A percentile compares a stretch with the other conserved stretches of the same genome.
Conservation (phyloP, 306 rosid genomes). For the Trifolium repens region DNA sequence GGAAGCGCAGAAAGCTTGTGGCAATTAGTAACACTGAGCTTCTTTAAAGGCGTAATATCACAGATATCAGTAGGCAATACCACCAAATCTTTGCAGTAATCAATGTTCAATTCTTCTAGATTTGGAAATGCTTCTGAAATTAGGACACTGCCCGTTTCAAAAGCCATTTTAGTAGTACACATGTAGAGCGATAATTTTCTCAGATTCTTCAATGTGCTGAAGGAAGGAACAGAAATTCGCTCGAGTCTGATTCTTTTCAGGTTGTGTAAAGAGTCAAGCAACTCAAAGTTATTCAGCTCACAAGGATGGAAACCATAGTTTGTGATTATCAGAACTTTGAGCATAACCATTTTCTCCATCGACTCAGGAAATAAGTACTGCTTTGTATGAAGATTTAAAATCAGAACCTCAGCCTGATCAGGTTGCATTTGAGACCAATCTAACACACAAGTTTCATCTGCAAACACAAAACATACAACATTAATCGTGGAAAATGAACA, state of each 20-base stretch:
- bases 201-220: conserved; percentile 46
- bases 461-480: conserved; percentile 30
- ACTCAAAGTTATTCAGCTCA: conserved; percentile 45
- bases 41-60: conserved; percentile 45
- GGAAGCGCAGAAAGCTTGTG: conserved; percentile 60
- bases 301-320: conserved; percentile 46
- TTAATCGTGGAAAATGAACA: conserved; percentile 1
- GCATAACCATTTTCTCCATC: conserved; percentile 46
- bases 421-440: conserved; percentile 43
- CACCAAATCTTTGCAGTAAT: conserved; percentile 56
- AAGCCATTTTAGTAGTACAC: conserved; percentile 55
- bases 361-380: conserved; percentile 47
- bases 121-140: conserved; percentile 54
- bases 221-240: conserved; percentile 53
- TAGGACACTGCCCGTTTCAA: conserved; percentile 30
- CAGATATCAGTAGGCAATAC: conserved; percentile 53
- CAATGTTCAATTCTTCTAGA: conserved; percentile 57
- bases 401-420: conserved; percentile 54
- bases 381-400: conserved; percentile 49
- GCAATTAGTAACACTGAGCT: conserved; percentile 62
- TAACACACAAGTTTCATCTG: conserved; percentile 55
- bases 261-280: conserved; percentile 41
- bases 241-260: conserved; percentile 62
- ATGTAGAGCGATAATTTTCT: conserved; percentile 59
- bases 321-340: conserved; percentile 59